These are phyloP conservation scores for Berkeleyomyces rouxiae DNA, from an alignment of 2,329 filamentous ascomycete species.

Conservation along the genomic window DNA sequence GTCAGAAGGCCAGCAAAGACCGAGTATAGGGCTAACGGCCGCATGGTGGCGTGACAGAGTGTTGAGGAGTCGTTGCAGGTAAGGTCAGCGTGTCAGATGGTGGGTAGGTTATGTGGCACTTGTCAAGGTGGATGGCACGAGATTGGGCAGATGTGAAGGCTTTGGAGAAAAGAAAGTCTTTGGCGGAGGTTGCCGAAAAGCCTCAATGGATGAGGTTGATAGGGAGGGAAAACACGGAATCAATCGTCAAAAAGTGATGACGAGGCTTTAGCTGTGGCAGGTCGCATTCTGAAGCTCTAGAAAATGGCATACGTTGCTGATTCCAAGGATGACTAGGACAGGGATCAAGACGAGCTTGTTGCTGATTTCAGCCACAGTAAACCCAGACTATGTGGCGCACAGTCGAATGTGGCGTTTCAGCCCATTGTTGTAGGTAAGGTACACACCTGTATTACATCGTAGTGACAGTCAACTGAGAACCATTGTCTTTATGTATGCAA, in stretches of 20 bases:
- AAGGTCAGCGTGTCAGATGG: not conserved
- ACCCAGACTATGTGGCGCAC: not conserved
- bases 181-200: not conserved
- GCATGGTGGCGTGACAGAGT: constrained; percentile 21
- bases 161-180: not conserved
- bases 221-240: constrained; percentile 9
- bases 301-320: constrained; percentile 20
- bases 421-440: not conserved
- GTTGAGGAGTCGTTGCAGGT: not conserved
- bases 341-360: not conserved
- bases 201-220: not conserved
- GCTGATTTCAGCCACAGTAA: not conserved
- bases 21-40: constrained; percentile 33
- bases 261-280: constrained; percentile 7
- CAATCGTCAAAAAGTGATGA: constrained; percentile 11
- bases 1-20: constrained; percentile 42
- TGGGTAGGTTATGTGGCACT: not conserved
- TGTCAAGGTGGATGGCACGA: constrained; percentile 5
- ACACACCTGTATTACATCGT: not conserved
- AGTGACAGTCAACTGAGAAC: not conserved
- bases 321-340: constrained; percentile 12
- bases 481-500: not conserved
- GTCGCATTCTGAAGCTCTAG: constrained; percentile 10
- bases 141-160: not conserved
- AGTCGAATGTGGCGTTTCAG: not conserved